Percentiles rank a stretch among this genome's conserved stretches.
phyloP scores from a whole-genome alignment of 305 asterid species.

The Fraxinus dipetala region DNA sequence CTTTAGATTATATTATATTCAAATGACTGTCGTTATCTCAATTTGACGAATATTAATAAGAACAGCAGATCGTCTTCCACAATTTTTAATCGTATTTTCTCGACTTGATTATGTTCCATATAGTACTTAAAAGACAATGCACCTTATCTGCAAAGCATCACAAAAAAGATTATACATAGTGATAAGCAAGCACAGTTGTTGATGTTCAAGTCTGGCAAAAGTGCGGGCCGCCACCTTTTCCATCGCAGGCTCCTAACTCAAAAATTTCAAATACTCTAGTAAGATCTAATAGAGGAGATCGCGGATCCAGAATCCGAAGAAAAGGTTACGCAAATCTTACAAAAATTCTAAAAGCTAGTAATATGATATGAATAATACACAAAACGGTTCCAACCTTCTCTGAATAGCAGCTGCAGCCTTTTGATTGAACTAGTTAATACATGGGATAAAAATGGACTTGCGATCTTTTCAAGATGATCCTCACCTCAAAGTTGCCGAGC shows the following conservation, averaged over 20 bases:
- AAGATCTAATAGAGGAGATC: background rate
- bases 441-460: background rate
- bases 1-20: background rate
- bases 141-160: background rate
- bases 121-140: background rate
- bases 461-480: background rate
- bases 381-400: constrained; percentile 75
- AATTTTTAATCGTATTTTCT: background rate
- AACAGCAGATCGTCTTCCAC: background rate
- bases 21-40: background rate
- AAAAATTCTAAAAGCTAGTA: background rate
- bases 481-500: constrained; percentile 89
- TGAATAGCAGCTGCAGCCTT: constrained; percentile 98
- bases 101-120: background rate
- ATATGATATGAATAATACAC: background rate
- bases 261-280: background rate
- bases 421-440: constrained; percentile 1
- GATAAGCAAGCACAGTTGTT: background rate
- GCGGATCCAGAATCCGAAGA: background rate
- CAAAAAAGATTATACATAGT: background rate
- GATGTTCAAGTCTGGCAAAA: background rate
- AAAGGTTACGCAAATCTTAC: background rate
- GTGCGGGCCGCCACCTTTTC: background rate
- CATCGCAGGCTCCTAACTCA: background rate
- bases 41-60: background rate